These are phyloP conservation scores for Populus tomentosa DNA, from an alignment of 441 rosid genomes.

Conservation along the genomic window DNA sequence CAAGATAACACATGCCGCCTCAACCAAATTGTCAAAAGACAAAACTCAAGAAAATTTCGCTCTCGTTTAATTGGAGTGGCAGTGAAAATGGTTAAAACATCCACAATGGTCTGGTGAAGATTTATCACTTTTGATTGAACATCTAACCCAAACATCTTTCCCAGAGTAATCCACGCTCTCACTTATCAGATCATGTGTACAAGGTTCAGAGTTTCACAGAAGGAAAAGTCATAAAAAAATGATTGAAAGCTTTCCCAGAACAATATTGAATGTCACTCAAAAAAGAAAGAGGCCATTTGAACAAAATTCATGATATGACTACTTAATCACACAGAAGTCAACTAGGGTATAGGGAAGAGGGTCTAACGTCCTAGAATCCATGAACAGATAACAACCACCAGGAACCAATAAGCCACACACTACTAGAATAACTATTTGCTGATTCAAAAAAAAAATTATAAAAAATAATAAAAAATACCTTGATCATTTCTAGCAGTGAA, in stretches of 20 bases:
- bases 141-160: neutral
- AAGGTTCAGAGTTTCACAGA: neutral
- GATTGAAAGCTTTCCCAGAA: neutral
- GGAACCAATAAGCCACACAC: neutral
- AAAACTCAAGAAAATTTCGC: no score
- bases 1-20: neutral
- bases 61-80: no score
- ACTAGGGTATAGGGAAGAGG: neutral
- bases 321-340: neutral
- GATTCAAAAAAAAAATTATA: neutral
- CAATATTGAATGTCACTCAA: neutral
- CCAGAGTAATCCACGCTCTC: neutral
- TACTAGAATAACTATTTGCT: neutral
- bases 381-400: neutral
- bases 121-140: neutral
- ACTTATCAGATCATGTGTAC: neutral
- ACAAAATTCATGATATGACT: neutral
- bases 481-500: constrained; percentile 92
- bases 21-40: no score
- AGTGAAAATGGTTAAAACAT: neutral
- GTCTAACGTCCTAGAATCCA: neutral
- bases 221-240: neutral
- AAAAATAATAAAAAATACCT: constrained; percentile 44
- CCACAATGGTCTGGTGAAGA: neutral
- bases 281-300: neutral